Base-by-base conservation (phyloP, 345 rosid species). In the Moringa oleifera region DNA sequence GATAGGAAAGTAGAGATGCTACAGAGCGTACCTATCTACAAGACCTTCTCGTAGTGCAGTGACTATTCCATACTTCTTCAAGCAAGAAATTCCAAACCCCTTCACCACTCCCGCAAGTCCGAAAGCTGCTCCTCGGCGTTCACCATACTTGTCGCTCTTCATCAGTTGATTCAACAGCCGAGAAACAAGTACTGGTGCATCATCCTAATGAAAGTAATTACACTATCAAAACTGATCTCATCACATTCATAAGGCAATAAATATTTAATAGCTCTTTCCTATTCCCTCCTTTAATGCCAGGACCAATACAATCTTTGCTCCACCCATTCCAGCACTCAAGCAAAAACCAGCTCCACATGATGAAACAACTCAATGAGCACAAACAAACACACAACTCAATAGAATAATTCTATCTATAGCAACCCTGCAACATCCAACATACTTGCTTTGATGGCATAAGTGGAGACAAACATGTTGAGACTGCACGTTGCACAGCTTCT, bases 401-500 rank as follows among this genome's bases (percentile, higher is more conserved):
- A 46, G 18, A 0, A 41, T 41, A 41, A 7, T 9, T 58, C 18
- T 17, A 50, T 47, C 20, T 57, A 55, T 60, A 28, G 33, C 33
- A 28, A 28, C 33, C 33, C 12, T 41, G 13, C 9, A 7, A 4
- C 47, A 41, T 4, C 12, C 12, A 56, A 71, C 96, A 64, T 85
- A 94, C 99, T 58, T 77, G 78, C 71, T 86, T 90, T 45, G 99
- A 90, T 56, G 66, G 70, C 92, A 94, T 80, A 57, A 94, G 72
- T 41, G 99, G 99, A 71, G 96, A 86, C 25, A 94, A 82, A 71
- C 99, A 94, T 28, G 81, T 63, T 19, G 99, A 77, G 55, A 94
- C 99, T 23, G 97, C 99, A 51, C 95, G 90, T 63, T 94, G 99
- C 75, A 94, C 99, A 68, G 97, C 96, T 87, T 94, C 99, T 16